A percentile compares a stretch with the other conserved stretches of the same genome.
Evolutionary conservation across 805 yeast genomes (phyloP).

Genomic region (Lachancea lanzarotensis): DNA sequence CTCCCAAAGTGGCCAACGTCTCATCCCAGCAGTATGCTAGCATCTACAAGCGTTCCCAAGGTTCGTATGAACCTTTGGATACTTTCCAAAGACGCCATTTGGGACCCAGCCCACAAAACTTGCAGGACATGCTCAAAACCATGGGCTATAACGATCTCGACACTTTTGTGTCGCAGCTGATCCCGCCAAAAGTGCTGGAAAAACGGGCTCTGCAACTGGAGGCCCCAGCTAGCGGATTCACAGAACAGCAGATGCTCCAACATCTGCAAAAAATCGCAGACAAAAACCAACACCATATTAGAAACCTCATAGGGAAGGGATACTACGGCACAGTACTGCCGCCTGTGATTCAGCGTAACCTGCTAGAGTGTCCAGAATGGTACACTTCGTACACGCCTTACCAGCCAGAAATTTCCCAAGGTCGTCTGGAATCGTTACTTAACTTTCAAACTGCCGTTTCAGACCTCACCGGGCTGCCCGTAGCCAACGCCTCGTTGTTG

Average conservation of each 20-base stretch:
- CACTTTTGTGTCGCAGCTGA: slow-evolving; percentile 61
- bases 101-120: slow-evolving; percentile 68
- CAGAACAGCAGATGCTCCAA: slow-evolving; percentile 74
- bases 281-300: slow-evolving; percentile 59
- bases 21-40: slow-evolving; percentile 46
- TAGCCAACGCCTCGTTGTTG: slow-evolving; percentile 88
- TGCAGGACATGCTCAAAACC: slow-evolving; percentile 54
- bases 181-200: slow-evolving; percentile 70
- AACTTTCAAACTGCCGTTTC: slow-evolving; percentile 90
- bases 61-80: slow-evolving; percentile 46
- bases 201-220: slow-evolving; percentile 57
- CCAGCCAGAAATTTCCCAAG: slow-evolving; percentile 97
- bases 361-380: slow-evolving; percentile 95
- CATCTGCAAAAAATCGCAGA: slow-evolving; percentile 63
- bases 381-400: slow-evolving; percentile 98
- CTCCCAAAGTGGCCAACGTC: slow-evolving; percentile 40
- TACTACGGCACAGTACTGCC: slow-evolving; percentile 88
- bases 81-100: slow-evolving; percentile 86
- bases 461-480: slow-evolving; percentile 88
- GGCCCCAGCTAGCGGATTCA: slow-evolving; percentile 63
- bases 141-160: slow-evolving; percentile 64
- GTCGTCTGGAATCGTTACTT: slow-evolving; percentile 81
- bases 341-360: slow-evolving; percentile 85
- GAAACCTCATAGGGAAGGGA: slow-evolving; percentile 87
- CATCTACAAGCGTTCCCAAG: slow-evolving; percentile 38